Evolutionary conservation across 164 flowering plant species (phyloP), one percentile per base, ranked within the genome.

Genomic region (Santalum album): DNA sequence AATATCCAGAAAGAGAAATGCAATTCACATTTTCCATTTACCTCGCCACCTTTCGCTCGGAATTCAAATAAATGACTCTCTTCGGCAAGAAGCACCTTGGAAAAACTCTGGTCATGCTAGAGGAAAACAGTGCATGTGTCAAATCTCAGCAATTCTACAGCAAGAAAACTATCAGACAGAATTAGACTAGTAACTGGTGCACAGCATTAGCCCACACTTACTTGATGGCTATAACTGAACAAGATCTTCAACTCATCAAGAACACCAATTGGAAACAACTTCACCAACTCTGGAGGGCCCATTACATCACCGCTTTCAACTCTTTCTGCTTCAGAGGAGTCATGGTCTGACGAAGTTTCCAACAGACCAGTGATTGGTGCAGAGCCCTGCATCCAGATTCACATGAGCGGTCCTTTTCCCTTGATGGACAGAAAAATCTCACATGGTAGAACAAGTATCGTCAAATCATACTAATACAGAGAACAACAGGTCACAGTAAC

Each of bases 31-130:
- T n/a, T n/a, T n/a, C 12, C 52, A 43, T 40, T 64, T 71, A 84
- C 99, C 92, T 78, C 90, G 39, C 97, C 97, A 63, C 99, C 99
- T 49, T 77, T 70, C 26, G 99, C 96, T 63, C 99, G 90, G 51
- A 92, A 81, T 70, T 92, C 97, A 71, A 89, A 78, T 54, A 92
- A 67, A 55, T 58, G 80, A 36, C 60, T 74, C 74, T 92, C 99
- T 59, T 87, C 68, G 53, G 79, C 73, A 32, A 82, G 79, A 65
- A 92, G 88, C 54, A 82, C 72, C 62, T 69, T 73, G 66, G 56
- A 58, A 55, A 79, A 76, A 67, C 60, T 69, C 43, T 66, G 69
- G 21, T 71, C 82, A 65, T 49, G 49, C 96, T 86, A 63, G 22
- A 53, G 3, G 25, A 50, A n/a, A n/a, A n/a, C n/a, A n/a, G n/a